Evolutionary conservation across 2,329 filamentous ascomycete genomes (phyloP).

Genomic region (Sporothrix brunneoviolacea): DNA sequence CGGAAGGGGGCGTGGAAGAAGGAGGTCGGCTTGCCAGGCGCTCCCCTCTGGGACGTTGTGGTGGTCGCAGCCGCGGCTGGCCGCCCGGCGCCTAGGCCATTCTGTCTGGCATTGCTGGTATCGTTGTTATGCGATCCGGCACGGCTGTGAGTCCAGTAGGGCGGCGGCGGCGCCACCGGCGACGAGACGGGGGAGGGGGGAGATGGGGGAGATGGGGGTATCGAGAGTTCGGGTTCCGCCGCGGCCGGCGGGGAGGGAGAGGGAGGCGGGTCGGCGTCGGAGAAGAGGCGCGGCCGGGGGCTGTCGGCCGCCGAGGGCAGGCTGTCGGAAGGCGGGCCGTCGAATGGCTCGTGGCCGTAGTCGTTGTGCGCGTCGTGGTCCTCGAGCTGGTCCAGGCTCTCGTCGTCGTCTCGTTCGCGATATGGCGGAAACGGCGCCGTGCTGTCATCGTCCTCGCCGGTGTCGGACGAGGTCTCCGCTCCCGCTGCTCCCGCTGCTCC

Average conservation of each 20-base stretch:
- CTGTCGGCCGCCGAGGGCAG: too few species aligned
- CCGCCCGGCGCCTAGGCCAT: not conserved
- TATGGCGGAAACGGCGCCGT: slow-evolving; percentile 10
- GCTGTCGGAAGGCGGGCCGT: too few species aligned
- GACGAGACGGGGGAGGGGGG: not conserved
- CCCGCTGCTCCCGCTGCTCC: not conserved
- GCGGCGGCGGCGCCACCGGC: slow-evolving; percentile 11
- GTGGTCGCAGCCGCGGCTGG: not conserved
- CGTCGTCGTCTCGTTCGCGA: slow-evolving; percentile 5
- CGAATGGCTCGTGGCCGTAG: not conserved
- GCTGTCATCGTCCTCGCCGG: slow-evolving; percentile 2
- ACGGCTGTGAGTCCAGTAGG: slow-evolving; percentile 18
- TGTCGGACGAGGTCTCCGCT: not conserved
- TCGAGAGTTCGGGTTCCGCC: not conserved
- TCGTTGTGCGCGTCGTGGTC: not conserved
- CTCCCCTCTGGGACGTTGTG: not conserved
- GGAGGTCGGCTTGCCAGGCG: not conserved
- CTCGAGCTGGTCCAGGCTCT: not conserved
- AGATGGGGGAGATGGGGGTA: not conserved
- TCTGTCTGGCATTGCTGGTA: not conserved
- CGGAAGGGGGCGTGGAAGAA: slow-evolving; percentile 4
- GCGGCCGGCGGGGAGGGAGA: too few species aligned
- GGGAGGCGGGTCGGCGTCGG: not conserved
- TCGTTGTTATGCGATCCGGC: not conserved
- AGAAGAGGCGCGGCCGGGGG: slow-evolving; percentile 4